Conservation (phyloP, 495 filamentous ascomycete species). For the Lophium mytilinum region DNA sequence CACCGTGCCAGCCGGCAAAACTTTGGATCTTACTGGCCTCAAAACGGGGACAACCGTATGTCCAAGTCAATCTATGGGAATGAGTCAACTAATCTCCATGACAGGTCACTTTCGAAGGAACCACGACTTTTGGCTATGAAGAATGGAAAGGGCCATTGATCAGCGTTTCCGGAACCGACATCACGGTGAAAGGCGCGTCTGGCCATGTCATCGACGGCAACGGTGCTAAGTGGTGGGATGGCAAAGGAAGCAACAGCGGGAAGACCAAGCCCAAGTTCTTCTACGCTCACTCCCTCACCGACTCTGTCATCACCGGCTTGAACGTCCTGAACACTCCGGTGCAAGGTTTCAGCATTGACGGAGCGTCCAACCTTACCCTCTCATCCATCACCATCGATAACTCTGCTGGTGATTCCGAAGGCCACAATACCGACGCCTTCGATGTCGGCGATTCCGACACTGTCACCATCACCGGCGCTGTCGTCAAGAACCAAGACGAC, state of each 20-base stretch:
- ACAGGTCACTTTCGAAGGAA: constrained; percentile 45
- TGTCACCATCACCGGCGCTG: constrained; percentile 32
- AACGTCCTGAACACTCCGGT: constrained; percentile 54
- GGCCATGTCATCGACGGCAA: constrained; percentile 40
- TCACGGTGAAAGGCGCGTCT: constrained; percentile 40
- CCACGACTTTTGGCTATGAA: constrained; percentile 43
- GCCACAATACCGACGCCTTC: constrained; percentile 62
- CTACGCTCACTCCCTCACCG: constrained; percentile 37
- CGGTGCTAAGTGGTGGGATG: constrained; percentile 47
- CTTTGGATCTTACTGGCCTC: constrained; percentile 41
- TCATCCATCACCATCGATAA: constrained; percentile 52
- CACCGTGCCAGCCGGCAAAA: constrained; percentile 41
- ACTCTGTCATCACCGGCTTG: constrained; percentile 36
- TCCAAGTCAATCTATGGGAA: background rate
- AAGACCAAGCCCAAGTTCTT: constrained; percentile 51
- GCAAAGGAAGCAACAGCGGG: constrained; percentile 43
- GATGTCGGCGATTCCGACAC: constrained; percentile 46
- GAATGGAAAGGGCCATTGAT: constrained; percentile 46
- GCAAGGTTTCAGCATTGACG: constrained; percentile 52
- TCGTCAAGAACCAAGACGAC: constrained; percentile 26
- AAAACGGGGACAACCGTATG: constrained; percentile 39
- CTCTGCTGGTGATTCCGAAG: constrained; percentile 43
- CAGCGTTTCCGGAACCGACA: constrained; percentile 40
- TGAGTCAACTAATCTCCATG: background rate
- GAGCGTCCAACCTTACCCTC: constrained; percentile 42